phyloP scores from a whole-genome alignment of 2,329 filamentous ascomycete species.

The Cytospora chrysosperma region DNA sequence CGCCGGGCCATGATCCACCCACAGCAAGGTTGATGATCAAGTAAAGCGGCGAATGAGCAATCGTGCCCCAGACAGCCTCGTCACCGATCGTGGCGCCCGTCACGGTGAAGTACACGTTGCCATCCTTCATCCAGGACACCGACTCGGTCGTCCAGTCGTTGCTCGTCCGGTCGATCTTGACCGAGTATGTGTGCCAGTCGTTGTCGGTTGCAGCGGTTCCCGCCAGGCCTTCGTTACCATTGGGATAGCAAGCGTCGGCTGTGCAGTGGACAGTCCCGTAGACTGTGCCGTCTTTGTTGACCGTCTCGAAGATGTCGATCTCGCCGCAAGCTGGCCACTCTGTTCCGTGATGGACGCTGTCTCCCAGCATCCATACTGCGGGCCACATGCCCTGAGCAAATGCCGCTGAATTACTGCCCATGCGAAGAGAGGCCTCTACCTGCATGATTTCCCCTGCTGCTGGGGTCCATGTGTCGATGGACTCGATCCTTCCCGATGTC shows the following conservation, averaged over 20 bases:
- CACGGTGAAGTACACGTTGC: slow-evolving; percentile 42
- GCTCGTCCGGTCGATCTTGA: slow-evolving; percentile 50
- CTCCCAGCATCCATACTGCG: slow-evolving; percentile 58
- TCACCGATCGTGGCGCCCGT: slow-evolving; percentile 46
- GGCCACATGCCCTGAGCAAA: slow-evolving; percentile 57
- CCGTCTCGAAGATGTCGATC: slow-evolving; percentile 57
- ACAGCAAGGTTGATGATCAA: slow-evolving; percentile 57
- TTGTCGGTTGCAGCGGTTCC: slow-evolving; percentile 30
- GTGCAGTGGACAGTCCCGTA: slow-evolving; percentile 56
- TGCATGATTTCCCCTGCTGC: slow-evolving; percentile 44
- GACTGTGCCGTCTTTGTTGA: slow-evolving; percentile 48
- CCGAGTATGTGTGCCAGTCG: slow-evolving; percentile 49
- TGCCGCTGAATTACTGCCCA: slow-evolving; percentile 40
- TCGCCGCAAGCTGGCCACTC: slow-evolving; percentile 55
- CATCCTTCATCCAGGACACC: slow-evolving; percentile 53
- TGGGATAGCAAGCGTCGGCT: slow-evolving; percentile 42
- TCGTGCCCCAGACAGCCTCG: slow-evolving; percentile 42
- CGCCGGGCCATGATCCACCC: slow-evolving; percentile 53
- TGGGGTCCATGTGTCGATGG: slow-evolving; percentile 47
- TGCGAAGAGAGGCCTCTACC: slow-evolving; percentile 46
- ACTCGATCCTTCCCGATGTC: slow-evolving; percentile 57
- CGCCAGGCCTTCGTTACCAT: slow-evolving; percentile 37
- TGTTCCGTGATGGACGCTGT: slow-evolving; percentile 46
- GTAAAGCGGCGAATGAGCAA: slow-evolving; percentile 51
- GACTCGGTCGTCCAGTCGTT: slow-evolving; percentile 46